Evolutionary conservation across 129 eudicot species (phyloP), one percentile per base, ranked within the genome.

Genomic region (Saussurea involucrata): DNA sequence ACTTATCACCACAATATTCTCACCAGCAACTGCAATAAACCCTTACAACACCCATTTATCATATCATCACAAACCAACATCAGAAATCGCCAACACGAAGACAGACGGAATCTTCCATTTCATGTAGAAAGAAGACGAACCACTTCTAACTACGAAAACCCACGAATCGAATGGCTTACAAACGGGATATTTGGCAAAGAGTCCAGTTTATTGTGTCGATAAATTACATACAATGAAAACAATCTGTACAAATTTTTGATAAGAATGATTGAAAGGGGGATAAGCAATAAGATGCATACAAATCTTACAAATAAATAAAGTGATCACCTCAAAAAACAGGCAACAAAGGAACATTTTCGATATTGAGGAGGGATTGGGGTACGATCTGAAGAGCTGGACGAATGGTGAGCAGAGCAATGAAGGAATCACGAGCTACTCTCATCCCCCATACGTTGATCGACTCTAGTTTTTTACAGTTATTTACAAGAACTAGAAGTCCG

Each of bases 401-500:
- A 24, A 91, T 89, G 5, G 88, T 75, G 24, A 91, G 84, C 73
- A 94, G 79, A 27, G 83, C 78, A 34, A 77, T 58, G 77, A 90
- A 89, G 87, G 91, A 91, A 79, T 94, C 81, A n/a, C 83, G 20
- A 24, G 98, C 86, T 66, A 94, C 92, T 71, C 98, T 84, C 81
- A 85, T 86, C 7, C 98, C 98, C 97, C 97, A 94, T 61, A 86
- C 96, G 46, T 94, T 87, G 68, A 94, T 94, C 0, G 93, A 89
- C 80, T 81, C 81, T 9, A 95, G 88, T 77, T 88, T 85, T 44
- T 75, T 87, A 81, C 97, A 95, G 33, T 89, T 87, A 15, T 85
- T 87, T 82, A 95, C 99, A 40, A 95, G 94, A 64, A 49, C 86
- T 46, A 85, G 61, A 42, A 95, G 99, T 61, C 99, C 97, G 4